Evolutionary conservation across 768 basidiomycete genomes (phyloP).

Genomic region (Termitomyces heimii): DNA sequence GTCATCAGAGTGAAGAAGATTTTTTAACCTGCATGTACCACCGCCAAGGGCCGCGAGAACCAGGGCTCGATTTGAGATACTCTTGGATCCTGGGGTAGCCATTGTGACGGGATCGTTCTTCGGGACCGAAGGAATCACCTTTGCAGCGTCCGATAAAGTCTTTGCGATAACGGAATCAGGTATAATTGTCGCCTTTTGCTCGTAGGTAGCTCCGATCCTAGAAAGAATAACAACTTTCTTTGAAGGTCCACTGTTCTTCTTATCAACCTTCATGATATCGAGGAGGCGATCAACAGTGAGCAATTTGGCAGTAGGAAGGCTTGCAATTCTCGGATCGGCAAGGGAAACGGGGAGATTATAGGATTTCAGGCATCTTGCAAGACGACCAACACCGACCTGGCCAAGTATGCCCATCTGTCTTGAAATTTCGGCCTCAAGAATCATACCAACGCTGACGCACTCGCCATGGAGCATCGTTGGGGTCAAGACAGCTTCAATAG

Average conservation of each 20-base stretch:
- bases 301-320: slow-evolving; percentile 60
- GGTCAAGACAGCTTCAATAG: slow-evolving; percentile 93
- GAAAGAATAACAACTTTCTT: slow-evolving; percentile 95
- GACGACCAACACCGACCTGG: slow-evolving; percentile 89
- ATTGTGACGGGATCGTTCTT: slow-evolving; percentile 55
- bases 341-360: slow-evolving; percentile 88
- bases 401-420: slow-evolving; percentile 81
- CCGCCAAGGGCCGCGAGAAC: slow-evolving; percentile 88
- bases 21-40: slow-evolving; percentile 84
- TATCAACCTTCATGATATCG: slow-evolving; percentile 95
- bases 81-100: slow-evolving; percentile 95
- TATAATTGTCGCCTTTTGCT: slow-evolving; percentile 86
- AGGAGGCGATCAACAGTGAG: slow-evolving; percentile 79
- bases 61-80: slow-evolving; percentile 91
- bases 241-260: slow-evolving; percentile 89
- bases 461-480: slow-evolving; percentile 95
- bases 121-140: slow-evolving; percentile 65
- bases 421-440: slow-evolving; percentile 93
- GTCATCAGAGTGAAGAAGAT: slow-evolving; percentile 94
- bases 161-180: slow-evolving; percentile 76
- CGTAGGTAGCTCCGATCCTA: slow-evolving; percentile 86
- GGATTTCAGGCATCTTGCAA: slow-evolving; percentile 81
- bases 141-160: slow-evolving; percentile 76
- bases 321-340: slow-evolving; percentile 70
- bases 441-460: slow-evolving; percentile 93